Conservation (phyloP, 1,284 basidiomycete species). For the Pterulicium gracile region DNA sequence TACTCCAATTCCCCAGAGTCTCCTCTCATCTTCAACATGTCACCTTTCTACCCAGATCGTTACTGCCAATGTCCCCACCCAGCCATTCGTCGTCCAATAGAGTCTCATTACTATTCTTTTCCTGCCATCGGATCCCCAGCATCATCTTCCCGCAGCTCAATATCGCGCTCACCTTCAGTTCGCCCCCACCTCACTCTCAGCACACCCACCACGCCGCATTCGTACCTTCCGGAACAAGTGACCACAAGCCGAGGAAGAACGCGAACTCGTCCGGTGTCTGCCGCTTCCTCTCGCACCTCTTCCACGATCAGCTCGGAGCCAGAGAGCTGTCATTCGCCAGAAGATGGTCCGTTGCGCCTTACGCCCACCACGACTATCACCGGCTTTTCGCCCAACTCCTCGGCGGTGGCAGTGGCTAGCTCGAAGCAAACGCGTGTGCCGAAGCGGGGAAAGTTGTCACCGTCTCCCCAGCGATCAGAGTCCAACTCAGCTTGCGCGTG, state of each 20-base stretch:
- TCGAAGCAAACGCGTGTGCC: neutral
- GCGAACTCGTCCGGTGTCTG: neutral
- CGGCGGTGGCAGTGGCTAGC: neutral
- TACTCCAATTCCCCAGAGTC: neutral
- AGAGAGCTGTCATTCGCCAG: neutral
- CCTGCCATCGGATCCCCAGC: neutral
- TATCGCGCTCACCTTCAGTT: neutral
- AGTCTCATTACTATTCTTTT: conserved; percentile 1
- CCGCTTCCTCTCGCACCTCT: neutral
- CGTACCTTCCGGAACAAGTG: neutral
- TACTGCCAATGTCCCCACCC: neutral
- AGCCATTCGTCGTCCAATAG: neutral
- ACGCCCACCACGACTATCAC: conserved; percentile 1
- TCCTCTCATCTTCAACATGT: conserved; percentile 2
- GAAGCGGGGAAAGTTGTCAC: neutral
- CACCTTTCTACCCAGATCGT: neutral
- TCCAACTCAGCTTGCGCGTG: neutral
- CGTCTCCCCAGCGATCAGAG: neutral
- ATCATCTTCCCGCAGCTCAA: neutral
- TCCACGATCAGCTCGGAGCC: neutral
- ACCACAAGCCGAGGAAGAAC: neutral
- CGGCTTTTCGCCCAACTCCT: neutral
- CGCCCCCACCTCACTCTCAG: neutral
- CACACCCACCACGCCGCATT: neutral
- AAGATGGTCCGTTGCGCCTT: neutral